Percentiles rank a stretch among this genome's conserved stretches.
Evolutionary conservation across 2,329 filamentous ascomycete species (phyloP).

Genomic region (Hypoxylon sp.): DNA sequence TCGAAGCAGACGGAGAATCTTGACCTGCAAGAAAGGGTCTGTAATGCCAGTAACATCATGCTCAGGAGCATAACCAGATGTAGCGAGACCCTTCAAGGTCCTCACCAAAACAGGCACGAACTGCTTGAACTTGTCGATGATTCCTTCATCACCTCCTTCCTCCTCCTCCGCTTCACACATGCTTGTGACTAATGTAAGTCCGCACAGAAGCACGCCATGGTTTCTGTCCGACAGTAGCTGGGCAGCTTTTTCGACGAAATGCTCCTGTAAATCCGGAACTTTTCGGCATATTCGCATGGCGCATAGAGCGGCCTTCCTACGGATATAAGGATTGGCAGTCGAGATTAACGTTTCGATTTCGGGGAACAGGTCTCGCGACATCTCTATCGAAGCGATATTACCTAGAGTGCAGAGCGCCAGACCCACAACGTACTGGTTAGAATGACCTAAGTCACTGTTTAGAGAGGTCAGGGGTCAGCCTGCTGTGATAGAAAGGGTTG

Average conservation of each 20-base stretch:
- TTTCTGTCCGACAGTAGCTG: constrained; percentile 91
- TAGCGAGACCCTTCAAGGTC: constrained; percentile 90
- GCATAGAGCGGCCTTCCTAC: constrained; percentile 96
- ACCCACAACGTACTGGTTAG: constrained; percentile 98
- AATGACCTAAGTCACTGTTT: constrained; percentile 89
- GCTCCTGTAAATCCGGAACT: constrained; percentile 95
- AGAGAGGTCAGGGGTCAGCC: constrained; percentile 24
- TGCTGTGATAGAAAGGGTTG: background rate
- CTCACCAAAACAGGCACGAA: constrained; percentile 88
- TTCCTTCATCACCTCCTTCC: constrained; percentile 88
- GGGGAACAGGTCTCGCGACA: constrained; percentile 96
- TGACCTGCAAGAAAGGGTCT: constrained; percentile 97
- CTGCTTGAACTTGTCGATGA: constrained; percentile 91
- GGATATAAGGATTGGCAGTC: constrained; percentile 97
- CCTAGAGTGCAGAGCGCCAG: constrained; percentile 95
- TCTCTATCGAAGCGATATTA: constrained; percentile 97
- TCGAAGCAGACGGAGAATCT: constrained; percentile 87
- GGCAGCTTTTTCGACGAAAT: constrained; percentile 95
- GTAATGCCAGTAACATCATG: constrained; percentile 99
- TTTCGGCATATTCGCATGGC: constrained; percentile 99
- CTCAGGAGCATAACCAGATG: constrained; percentile 95
- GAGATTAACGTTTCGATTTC: constrained; percentile 94
- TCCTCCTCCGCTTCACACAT: constrained; percentile 95
- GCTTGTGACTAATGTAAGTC: constrained; percentile 89
- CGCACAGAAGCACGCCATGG: constrained; percentile 93